Conservation (phyloP, 208 protist species). For the Trypanosoma scelopori region DNA sequence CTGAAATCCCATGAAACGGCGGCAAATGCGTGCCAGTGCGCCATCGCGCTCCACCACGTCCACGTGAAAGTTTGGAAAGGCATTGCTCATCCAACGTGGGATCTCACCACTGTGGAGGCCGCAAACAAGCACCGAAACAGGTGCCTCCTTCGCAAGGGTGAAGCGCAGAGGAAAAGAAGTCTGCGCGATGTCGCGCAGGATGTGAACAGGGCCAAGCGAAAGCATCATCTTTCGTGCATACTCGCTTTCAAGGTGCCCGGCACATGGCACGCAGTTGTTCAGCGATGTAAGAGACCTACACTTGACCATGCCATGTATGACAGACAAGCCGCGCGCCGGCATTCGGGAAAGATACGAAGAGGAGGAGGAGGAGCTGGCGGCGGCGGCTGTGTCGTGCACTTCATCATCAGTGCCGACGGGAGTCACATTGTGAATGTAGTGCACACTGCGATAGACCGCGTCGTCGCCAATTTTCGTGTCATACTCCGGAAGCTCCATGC, state of each 20-base stretch:
- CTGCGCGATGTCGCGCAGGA: constrained; percentile 68
- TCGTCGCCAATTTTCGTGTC: constrained; percentile 62
- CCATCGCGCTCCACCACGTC: constrained; percentile 87
- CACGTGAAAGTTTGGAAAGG: constrained; percentile 84
- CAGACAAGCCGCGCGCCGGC: constrained; percentile 53
- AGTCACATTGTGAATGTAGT: constrained; percentile 51
- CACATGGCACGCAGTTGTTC: constrained; percentile 84
- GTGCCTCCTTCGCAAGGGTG: constrained; percentile 63
- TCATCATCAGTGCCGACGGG: not conserved
- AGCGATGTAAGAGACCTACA: constrained; percentile 68
- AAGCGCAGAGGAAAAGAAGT: constrained; percentile 65
- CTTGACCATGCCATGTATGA: constrained; percentile 86
- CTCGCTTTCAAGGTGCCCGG: constrained; percentile 77
- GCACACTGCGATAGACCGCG: constrained; percentile 85
- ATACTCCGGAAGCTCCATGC: constrained; percentile 84
- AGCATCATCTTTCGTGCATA: constrained; percentile 83
- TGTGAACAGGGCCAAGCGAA: constrained; percentile 77
- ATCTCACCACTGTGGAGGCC: constrained; percentile 83
- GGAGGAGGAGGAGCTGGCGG: no score
- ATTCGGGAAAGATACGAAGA: constrained; percentile 64
- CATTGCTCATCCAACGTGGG: constrained; percentile 75
- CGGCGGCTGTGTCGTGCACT: not conserved
- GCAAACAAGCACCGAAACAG: constrained; percentile 73
- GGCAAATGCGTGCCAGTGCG: constrained; percentile 70
- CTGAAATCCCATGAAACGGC: constrained; percentile 76